Base-by-base conservation (phyloP, 2,329 filamentous ascomycete species). In the Taxawa tesnikishii region DNA sequence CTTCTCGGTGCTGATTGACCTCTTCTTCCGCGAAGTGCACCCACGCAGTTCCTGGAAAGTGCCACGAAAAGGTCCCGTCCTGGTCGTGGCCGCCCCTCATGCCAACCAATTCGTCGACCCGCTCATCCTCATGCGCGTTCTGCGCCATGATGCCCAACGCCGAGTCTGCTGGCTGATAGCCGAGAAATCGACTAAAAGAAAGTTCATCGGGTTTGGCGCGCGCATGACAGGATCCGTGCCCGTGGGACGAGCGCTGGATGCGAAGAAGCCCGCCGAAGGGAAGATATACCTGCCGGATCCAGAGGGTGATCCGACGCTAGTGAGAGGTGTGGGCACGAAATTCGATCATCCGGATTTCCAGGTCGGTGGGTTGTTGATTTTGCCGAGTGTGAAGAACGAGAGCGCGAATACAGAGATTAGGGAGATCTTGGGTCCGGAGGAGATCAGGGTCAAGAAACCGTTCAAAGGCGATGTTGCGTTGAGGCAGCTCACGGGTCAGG, bases 21-120 rank as follows among this genome's bases (percentile, higher is more conserved):
- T 94, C 44, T 98, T 98, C 73, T 98, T 98, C 66, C 79, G 90
- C 45, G 90, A 98, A 60, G 84, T 98, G 11, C 87, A 96, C 54
- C 90, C 90, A 9, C 74, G 90, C 43, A 85, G 85, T 44, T 83
- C 87, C 41, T 98, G 90, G 85, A 88, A 87, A 58, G 82, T 98
- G 27, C 90, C 90, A 27, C 76, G 80, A 48, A 72, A 75, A 41
- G 90, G 87, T 0, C 87, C 90, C 1, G 74, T 98, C 41, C 83
- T 98, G 38, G 90, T 98, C 50, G 90, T 98, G 44, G 90, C 87
- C 27, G 90, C 88, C 33, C 90, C 90, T 43, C 90, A 98, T 66
- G 88, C 88, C 38, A 98, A 98, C 56, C 84, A 90, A 79, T 98
- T 98, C 46, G 87, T 96, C 51, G 90, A 98, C 51, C 88, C 85